phyloP scores from a whole-genome alignment of 1,139 yeast genomes.

The Yamadazyma blattariae region DNA sequence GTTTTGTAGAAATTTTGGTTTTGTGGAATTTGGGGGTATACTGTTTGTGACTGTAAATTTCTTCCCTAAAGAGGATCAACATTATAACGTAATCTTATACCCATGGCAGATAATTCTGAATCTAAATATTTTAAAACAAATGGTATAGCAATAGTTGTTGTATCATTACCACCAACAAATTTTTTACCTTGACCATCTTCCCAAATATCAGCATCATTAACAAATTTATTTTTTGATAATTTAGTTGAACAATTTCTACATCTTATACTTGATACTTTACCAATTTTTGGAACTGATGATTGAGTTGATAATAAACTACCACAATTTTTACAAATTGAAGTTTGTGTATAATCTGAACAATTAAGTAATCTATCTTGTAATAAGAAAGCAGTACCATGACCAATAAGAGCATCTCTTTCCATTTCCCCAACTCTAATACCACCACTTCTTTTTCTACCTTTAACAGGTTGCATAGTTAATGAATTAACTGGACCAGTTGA shows the following conservation, averaged over 20 bases:
- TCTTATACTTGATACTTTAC: constrained; percentile 71
- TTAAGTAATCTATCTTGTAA: constrained; percentile 93
- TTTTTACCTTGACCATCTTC: constrained; percentile 95
- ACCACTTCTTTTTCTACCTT: constrained; percentile 98
- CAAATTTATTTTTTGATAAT: constrained; percentile 47
- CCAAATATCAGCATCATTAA: constrained; percentile 84
- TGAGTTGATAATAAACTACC: constrained; percentile 91
- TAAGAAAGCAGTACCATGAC: constrained; percentile 97
- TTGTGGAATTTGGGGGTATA: no score
- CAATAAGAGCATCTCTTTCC: constrained; percentile 99
- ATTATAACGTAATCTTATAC: constrained; percentile 86
- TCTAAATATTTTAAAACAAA: constrained; percentile 93
- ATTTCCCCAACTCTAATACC: constrained; percentile 99
- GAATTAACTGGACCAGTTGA: constrained; percentile 98
- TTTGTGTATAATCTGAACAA: constrained; percentile 93
- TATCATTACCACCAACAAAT: constrained; percentile 87
- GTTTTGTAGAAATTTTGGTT: no score
- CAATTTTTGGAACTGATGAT: constrained; percentile 86
- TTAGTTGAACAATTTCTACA: constrained; percentile 90
- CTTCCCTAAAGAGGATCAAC: no score
- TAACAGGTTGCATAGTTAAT: constrained; percentile 98
- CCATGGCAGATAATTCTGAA: constrained; percentile 97
- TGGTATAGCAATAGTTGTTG: constrained; percentile 94
- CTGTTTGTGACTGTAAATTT: no score
- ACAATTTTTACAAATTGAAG: constrained; percentile 86